A percentile compares a stretch with the other conserved stretches of the same genome.
Evolutionary conservation across 192 early-diverging fungal species (phyloP).

Genomic region (Backusella morwellensis): DNA sequence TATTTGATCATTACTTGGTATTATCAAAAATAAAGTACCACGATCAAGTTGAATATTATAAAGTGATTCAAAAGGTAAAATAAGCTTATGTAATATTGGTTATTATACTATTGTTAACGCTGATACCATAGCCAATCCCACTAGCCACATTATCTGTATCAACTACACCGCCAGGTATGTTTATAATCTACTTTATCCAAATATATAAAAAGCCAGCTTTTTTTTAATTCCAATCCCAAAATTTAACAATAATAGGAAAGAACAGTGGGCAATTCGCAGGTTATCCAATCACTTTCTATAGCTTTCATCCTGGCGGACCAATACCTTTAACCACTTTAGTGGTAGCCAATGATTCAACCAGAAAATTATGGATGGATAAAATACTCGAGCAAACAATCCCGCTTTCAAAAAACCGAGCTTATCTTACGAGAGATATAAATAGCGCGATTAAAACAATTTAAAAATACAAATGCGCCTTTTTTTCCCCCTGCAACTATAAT

Average conservation of each 20-base stretch:
- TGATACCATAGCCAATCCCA: constrained; percentile 1
- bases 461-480: background rate
- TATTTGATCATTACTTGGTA: constrained; percentile 87
- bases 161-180: background rate
- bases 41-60: constrained; percentile 57
- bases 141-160: background rate
- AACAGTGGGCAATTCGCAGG: background rate
- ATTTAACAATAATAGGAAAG: background rate
- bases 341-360: background rate
- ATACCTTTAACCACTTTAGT: background rate
- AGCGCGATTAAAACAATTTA: background rate
- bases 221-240: background rate
- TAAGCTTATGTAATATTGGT: background rate
- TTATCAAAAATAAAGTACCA: constrained; percentile 68
- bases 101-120: background rate
- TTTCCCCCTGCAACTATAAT: background rate
- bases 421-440: background rate
- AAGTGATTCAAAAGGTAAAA: constrained; percentile 55
- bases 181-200: background rate
- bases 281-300: constrained; percentile 1
- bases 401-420: background rate
- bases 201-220: background rate
- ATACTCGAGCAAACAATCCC: background rate
- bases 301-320: background rate
- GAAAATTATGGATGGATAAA: constrained; percentile 13